phyloP scores from a whole-genome alignment of 441 rosid species.

The Breynia disticha region DNA sequence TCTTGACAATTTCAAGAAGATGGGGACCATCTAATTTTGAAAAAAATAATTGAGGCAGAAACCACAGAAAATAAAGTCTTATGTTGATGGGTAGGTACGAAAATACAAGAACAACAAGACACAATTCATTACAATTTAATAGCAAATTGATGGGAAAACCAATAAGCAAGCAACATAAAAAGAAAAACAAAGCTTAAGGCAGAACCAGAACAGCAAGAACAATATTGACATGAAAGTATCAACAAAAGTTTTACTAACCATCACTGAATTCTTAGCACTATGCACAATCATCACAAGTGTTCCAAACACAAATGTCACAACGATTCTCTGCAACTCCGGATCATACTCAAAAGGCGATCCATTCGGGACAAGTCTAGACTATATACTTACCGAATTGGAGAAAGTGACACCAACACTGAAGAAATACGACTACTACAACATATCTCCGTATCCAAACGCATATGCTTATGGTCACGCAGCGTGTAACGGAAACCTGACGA shows the following conservation, averaged over 20 bases:
- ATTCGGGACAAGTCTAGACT: conserved; percentile 30
- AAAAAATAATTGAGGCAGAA: too few relatives aligned
- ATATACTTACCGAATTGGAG: conserved; percentile 27
- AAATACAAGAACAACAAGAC: too few relatives aligned
- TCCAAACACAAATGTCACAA: conserved; percentile 27
- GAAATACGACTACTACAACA: conserved; percentile 31
- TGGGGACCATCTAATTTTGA: too few relatives aligned
- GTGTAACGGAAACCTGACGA: conserved; percentile 29
- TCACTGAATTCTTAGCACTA: conserved; percentile 5
- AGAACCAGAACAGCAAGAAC: background rate
- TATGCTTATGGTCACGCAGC: conserved; percentile 46
- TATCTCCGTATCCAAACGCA: conserved; percentile 54
- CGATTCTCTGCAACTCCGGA: conserved; percentile 35
- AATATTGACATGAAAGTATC: conserved; percentile 23
- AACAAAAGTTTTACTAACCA: conserved; percentile 12
- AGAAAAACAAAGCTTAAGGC: conserved; percentile 4
- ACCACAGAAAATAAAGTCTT: too few relatives aligned
- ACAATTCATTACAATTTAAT: too few relatives aligned
- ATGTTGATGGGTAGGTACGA: too few relatives aligned
- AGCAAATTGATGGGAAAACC: conserved; percentile 14
- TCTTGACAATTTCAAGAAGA: too few relatives aligned
- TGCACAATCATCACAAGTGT: conserved; percentile 11
- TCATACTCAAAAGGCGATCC: conserved; percentile 37
- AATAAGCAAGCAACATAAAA: conserved; percentile 7
- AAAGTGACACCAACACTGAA: conserved; percentile 17